phyloP scores from a whole-genome alignment of 768 basidiomycete species.

The Amanita pallidorosea region DNA sequence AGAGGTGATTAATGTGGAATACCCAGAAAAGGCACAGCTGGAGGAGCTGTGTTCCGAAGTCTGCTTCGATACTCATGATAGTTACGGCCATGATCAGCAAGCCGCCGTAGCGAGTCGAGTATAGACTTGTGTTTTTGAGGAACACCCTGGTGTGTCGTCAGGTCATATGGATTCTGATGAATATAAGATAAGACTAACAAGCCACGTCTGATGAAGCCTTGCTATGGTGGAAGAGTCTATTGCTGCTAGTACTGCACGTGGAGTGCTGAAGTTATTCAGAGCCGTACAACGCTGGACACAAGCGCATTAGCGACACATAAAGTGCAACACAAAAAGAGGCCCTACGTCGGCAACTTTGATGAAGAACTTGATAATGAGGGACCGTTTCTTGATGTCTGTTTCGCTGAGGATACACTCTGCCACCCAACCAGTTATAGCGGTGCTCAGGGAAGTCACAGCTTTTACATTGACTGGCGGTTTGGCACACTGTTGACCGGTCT shows the following conservation, averaged over 20 bases:
- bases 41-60: slow-evolving; percentile 81
- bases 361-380: slow-evolving; percentile 75
- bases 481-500: slow-evolving; percentile 65
- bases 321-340: slow-evolving; percentile 9
- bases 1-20: slow-evolving; percentile 12
- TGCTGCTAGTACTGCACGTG: slow-evolving; percentile 87
- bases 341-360: slow-evolving; percentile 88
- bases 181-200: slow-evolving; percentile 40
- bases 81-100: slow-evolving; percentile 88
- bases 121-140: slow-evolving; percentile 76
- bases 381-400: slow-evolving; percentile 78
- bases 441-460: slow-evolving; percentile 81
- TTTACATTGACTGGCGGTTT: slow-evolving; percentile 61
- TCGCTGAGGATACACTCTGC: slow-evolving; percentile 91
- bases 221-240: slow-evolving; percentile 94
- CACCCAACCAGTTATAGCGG: slow-evolving; percentile 91
- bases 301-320: slow-evolving; percentile 3
- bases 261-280: slow-evolving; percentile 85
- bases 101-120: slow-evolving; percentile 68
- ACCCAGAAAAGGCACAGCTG: slow-evolving; percentile 94
- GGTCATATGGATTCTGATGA: background rate
- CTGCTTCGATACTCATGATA: slow-evolving; percentile 85
- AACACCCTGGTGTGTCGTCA: slow-evolving; percentile 42
- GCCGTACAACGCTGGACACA: slow-evolving; percentile 66
- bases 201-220: slow-evolving; percentile 88